Base-by-base conservation (phyloP, 129 eudicot species). In the Escallonia herrerae region DNA sequence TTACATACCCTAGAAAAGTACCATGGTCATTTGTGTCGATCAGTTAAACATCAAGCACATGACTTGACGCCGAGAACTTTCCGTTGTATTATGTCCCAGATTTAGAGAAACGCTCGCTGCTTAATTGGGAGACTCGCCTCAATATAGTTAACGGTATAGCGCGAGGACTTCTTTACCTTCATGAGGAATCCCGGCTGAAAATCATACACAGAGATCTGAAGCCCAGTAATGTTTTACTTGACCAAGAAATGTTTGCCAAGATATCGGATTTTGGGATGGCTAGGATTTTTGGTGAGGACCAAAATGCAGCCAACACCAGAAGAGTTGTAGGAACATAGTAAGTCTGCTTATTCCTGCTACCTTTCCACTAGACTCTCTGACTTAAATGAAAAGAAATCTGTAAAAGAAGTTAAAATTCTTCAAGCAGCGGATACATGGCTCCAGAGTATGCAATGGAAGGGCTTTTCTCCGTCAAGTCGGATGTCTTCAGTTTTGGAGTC, bases 311-410 rank as follows among this genome's bases (percentile, higher is more conserved):
- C 12, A 81, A 81, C 76, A 76, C 86, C 8, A 78, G 63, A 9
- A 73, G 69, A 62, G 47, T 77, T 49, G 82, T 80, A 3, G 86
- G 86, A 60, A 76, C 86, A 37, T 74, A 68, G 86, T 81, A 77
- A 68, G 65, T 47, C 45, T 12, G 8, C 12, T n/a, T 65, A 33
- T 51, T 12, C 4, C 4, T 13, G 47, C 45, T n/a, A 15, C 6
- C 6, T 57, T 57, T 57, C 41, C 15, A 2, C 22, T 5, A 5
- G 14, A 10, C 15, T 12, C 57, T 8, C 13, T 8, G 5, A 10
- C 6, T 52, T 52, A 10, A n/a, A 5, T 52, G 5, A 52, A 8
- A 55, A 55, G 37, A 15, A n/a, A 46, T 4, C 8, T 14, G n/a
- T 22, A 22, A 22, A 22, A 51, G n/a, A 8, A 38, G 40, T 40